Evolutionary conservation across 1,284 basidiomycete genomes (phyloP).

Genomic region (Athelia sp.): DNA sequence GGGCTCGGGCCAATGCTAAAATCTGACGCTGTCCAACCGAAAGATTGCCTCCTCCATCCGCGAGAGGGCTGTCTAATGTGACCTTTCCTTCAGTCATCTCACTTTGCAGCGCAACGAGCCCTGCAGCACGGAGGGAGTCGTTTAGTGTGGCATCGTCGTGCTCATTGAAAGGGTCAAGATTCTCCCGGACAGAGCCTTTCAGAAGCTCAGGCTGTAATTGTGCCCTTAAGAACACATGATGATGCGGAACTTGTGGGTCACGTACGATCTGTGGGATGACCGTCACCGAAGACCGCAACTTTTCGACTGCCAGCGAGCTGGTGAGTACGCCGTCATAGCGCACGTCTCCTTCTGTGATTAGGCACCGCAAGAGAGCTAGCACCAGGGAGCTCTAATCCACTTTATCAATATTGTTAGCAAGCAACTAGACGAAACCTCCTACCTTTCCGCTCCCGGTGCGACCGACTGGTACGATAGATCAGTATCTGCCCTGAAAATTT

Average conservation of each 20-base stretch:
- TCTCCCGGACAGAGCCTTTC: slow-evolving; percentile 28
- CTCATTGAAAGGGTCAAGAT: slow-evolving; percentile 44
- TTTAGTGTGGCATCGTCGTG: slow-evolving; percentile 41
- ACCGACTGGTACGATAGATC: slow-evolving; percentile 29
- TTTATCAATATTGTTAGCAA: not conserved
- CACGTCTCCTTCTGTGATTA: slow-evolving; percentile 40
- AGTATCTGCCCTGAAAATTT: not conserved
- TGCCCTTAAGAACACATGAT: not conserved
- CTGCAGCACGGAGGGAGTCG: slow-evolving; percentile 22
- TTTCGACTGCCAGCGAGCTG: slow-evolving; percentile 42
- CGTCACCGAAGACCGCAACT: slow-evolving; percentile 46
- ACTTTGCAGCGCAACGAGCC: slow-evolving; percentile 24
- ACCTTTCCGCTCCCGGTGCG: slow-evolving; percentile 53
- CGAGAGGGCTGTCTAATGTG: slow-evolving; percentile 28
- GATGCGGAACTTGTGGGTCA: not conserved
- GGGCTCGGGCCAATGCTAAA: slow-evolving; percentile 28
- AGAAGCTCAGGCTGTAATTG: slow-evolving; percentile 34
- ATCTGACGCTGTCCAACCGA: slow-evolving; percentile 51
- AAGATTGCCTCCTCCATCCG: slow-evolving; percentile 36
- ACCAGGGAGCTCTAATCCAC: slow-evolving; percentile 35
- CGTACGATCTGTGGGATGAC: slow-evolving; percentile 40
- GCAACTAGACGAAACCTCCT: not conserved
- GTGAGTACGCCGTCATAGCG: slow-evolving; percentile 37
- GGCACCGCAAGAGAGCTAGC: slow-evolving; percentile 38
- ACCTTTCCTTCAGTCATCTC: slow-evolving; percentile 22